Evolutionary conservation across 805 yeast genomes (phyloP), one percentile per base, ranked within the genome.

Genomic region (Metschnikowia aberdeeniae): DNA sequence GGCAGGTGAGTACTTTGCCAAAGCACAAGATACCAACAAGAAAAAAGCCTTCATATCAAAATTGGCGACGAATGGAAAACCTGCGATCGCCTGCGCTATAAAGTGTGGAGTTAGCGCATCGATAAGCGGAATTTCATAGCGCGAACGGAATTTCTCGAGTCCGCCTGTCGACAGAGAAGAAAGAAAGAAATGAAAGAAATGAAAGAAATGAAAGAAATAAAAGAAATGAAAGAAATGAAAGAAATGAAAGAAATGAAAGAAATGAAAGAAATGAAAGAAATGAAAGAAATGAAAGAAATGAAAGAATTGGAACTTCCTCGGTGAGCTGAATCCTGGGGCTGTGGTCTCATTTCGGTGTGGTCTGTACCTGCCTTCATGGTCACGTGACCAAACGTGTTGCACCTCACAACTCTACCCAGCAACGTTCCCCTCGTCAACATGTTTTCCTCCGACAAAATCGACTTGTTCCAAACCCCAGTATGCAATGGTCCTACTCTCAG

Each of bases 401-500:
- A 22, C 19, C 33, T 14, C 22, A 30, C 29, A 19, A 20, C 27
- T 8, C 24, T 9, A 3, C 29, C 28, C 22, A 13, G 28, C 34
- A 19, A 6, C 24, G n/a, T 38, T 20, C 34, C 20, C 32, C 7
- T n/a, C 28, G 30, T 24, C 14, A 22, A 40, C 26, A 30, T 27
- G 40, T 19, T 12, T 7, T 26, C 13, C 12, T 5, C 30, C 12
- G 36, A 27, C 27, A 46, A 44, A 48, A 52, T 51, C n/a, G 34
- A 32, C 9, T 37, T 73, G 31, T 76, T 80, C 46, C 60, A 64
- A 32, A 51, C 56, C 0, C 68, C 77, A 42, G 69, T 81, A 40
- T 62, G 76, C 3, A 60, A 65, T 1, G 62, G 57, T 9, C 71
- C 68, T 20, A 84, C 84, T 3, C 67, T 73, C 14, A 49, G 64